Percentiles rank a stretch among this genome's conserved stretches.
phyloP scores from a whole-genome alignment of 345 rosid species.

The Pseudoturritis turrita region DNA sequence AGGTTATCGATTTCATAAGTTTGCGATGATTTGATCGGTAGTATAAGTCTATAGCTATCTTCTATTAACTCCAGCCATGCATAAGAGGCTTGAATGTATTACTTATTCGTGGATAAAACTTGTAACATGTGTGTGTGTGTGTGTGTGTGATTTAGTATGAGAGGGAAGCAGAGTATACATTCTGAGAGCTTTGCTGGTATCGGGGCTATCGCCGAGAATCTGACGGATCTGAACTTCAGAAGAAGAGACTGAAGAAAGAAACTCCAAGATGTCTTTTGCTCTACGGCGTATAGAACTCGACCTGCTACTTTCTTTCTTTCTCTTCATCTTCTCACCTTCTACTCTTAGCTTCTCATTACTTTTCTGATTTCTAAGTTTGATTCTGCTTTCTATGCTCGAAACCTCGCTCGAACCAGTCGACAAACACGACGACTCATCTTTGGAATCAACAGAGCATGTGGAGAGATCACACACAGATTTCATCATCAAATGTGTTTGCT shows the following conservation, averaged over 20 bases:
- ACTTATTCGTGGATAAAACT: neutral
- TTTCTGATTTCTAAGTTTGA: slow-evolving; percentile 23
- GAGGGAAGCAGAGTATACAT: slow-evolving; percentile 38
- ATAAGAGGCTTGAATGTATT: neutral
- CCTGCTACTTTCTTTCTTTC: slow-evolving; percentile 29
- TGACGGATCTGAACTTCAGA: slow-evolving; percentile 73
- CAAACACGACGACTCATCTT: slow-evolving; percentile 43
- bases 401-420: slow-evolving; percentile 55
- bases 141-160: neutral
- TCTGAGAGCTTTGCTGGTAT: slow-evolving; percentile 97
- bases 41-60: neutral
- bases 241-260: slow-evolving; percentile 59
- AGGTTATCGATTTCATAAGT: neutral
- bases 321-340: slow-evolving; percentile 8
- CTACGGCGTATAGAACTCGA: slow-evolving; percentile 48
- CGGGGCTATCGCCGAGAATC: slow-evolving; percentile 81
- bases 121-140: neutral
- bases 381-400: slow-evolving; percentile 31
- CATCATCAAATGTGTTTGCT: slow-evolving; percentile 6
- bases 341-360: slow-evolving; percentile 8
- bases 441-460: slow-evolving; percentile 34
- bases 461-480: slow-evolving; percentile 20
- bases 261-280: slow-evolving; percentile 70
- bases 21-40: neutral
- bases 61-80: neutral